Conservation (phyloP, 106 monocot genomes). For the Dactylorhiza incarnata region DNA sequence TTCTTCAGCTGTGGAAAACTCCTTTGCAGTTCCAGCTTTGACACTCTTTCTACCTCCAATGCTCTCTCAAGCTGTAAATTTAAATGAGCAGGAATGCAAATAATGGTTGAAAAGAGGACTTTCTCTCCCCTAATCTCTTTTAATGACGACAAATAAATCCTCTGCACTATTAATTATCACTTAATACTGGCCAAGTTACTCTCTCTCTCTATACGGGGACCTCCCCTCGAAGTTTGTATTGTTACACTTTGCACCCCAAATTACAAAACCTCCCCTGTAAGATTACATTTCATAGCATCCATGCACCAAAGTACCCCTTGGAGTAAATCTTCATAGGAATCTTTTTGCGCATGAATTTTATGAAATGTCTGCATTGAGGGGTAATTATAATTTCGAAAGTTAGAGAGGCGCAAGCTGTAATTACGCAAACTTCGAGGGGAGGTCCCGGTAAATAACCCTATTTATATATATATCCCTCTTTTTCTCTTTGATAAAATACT, state of each 20-base stretch:
- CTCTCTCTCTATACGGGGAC: too few relatives aligned
- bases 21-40: conserved; percentile 58
- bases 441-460: too few relatives aligned
- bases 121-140: too few relatives aligned
- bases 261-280: too few relatives aligned
- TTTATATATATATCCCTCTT: too few relatives aligned
- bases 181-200: neutral
- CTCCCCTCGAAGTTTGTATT: too few relatives aligned
- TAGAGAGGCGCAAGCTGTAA: neutral
- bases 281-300: too few relatives aligned
- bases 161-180: neutral
- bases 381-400: neutral
- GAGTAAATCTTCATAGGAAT: too few relatives aligned
- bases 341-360: neutral
- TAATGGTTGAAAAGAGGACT: neutral
- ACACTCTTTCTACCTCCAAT: conserved; percentile 54
- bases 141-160: neutral
- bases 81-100: neutral
- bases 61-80: conserved; percentile 77
- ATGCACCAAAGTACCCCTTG: too few relatives aligned
- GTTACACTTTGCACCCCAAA: too few relatives aligned
- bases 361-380: neutral
- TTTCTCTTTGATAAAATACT: too few relatives aligned
- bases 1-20: conserved; percentile 31
- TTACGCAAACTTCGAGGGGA: too few relatives aligned